These are phyloP conservation scores for Metarhizium sp. DNA, from an alignment of 2,329 filamentous ascomycete genomes.

Conservation along the genomic window DNA sequence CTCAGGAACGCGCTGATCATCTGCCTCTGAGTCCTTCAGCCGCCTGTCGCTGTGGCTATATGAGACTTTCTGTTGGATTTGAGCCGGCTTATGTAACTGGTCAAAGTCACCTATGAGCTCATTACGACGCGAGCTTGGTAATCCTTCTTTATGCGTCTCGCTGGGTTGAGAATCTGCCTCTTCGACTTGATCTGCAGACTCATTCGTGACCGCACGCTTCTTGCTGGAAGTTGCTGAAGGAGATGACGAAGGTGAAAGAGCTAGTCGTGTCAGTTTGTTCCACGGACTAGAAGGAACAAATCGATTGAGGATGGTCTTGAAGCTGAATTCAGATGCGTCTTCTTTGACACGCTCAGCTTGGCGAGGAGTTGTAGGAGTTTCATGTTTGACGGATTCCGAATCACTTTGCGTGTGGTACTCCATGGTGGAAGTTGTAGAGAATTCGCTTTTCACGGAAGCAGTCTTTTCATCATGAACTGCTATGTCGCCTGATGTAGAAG, in stretches of 20 bases:
- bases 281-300: conserved; percentile 16
- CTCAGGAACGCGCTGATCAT: not conserved
- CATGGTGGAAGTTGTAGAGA: not conserved
- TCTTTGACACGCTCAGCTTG: not conserved
- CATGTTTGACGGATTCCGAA: not conserved
- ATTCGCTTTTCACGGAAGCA: not conserved
- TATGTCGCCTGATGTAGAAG: not conserved
- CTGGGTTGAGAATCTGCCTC: not conserved
- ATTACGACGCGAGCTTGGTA: not conserved
- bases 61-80: not conserved
- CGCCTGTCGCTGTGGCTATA: not conserved
- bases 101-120: not conserved
- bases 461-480: not conserved
- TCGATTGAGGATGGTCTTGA: conserved; percentile 14
- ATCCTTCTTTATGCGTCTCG: not conserved
- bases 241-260: not conserved
- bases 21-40: too few relatives aligned
- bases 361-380: not conserved
- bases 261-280: conserved; percentile 12
- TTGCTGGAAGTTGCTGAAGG: not conserved
- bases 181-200: not conserved
- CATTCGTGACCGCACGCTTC: not conserved
- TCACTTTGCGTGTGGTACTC: not conserved
- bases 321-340: conserved; percentile 9
- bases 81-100: not conserved